Percentiles rank a stretch among this genome's conserved stretches.
phyloP scores from a whole-genome alignment of 495 filamentous ascomycete genomes.

The Xylaria telfairii region DNA sequence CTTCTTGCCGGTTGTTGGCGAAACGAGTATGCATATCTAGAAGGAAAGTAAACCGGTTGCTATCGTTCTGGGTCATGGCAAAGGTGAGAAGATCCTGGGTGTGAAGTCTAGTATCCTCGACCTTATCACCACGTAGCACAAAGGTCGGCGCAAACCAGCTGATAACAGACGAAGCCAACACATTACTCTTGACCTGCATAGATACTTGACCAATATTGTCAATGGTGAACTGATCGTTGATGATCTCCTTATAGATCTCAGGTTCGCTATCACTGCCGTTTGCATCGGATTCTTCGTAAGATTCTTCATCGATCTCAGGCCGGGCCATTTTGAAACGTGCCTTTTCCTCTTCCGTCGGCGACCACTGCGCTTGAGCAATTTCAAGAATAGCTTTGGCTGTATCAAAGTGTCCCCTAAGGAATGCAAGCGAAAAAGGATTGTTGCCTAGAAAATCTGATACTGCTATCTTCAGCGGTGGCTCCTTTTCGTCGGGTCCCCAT shows the following conservation, averaged over 20 bases:
- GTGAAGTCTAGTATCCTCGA: background rate
- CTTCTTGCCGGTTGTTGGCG: slow-evolving; percentile 18
- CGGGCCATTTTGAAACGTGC: slow-evolving; percentile 56
- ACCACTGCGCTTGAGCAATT: slow-evolving; percentile 71
- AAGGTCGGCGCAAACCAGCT: slow-evolving; percentile 34
- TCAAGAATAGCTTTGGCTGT: slow-evolving; percentile 68
- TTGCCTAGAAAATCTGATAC: slow-evolving; percentile 51
- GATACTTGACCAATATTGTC: slow-evolving; percentile 71
- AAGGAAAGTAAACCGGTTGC: slow-evolving; percentile 43
- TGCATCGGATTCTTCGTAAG: slow-evolving; percentile 37
- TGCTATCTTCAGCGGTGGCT: slow-evolving; percentile 66
- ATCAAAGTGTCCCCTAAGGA: slow-evolving; percentile 65
- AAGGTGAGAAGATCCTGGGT: slow-evolving; percentile 36
- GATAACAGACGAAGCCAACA: slow-evolving; percentile 56
- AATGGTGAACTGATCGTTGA: slow-evolving; percentile 70
- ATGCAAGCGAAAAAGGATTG: slow-evolving; percentile 67
- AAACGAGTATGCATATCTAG: slow-evolving; percentile 43
- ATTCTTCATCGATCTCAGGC: slow-evolving; percentile 35
- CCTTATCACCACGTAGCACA: slow-evolving; percentile 31
- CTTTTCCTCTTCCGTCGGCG: slow-evolving; percentile 48
- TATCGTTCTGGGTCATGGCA: slow-evolving; percentile 42
- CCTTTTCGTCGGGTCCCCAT: slow-evolving; percentile 53
- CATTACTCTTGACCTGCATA: slow-evolving; percentile 65
- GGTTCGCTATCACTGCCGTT: slow-evolving; percentile 45
- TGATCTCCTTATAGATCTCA: slow-evolving; percentile 54